phyloP scores from a whole-genome alignment of 2,329 filamentous ascomycete species.

The Thelonectria rubi region DNA sequence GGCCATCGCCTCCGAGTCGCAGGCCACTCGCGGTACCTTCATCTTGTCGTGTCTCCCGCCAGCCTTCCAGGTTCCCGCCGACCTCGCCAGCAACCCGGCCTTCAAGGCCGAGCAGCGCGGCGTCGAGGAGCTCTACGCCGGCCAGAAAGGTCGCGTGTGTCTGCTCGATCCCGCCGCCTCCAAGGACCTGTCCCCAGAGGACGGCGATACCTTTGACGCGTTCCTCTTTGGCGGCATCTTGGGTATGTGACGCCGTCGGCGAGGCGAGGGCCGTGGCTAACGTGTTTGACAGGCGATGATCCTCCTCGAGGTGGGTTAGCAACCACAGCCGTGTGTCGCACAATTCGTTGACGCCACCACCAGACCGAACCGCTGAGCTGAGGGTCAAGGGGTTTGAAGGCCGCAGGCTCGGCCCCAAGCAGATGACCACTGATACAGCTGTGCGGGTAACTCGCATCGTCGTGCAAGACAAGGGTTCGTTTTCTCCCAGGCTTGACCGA shows the following conservation, averaged over 20 bases:
- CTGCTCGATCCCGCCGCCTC: slow-evolving; percentile 87
- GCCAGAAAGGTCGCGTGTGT: slow-evolving; percentile 80
- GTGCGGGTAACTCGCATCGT: slow-evolving; percentile 93
- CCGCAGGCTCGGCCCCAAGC: slow-evolving; percentile 85
- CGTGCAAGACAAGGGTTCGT: slow-evolving; percentile 80
- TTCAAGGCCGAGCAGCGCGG: slow-evolving; percentile 78
- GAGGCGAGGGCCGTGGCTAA: slow-evolving; percentile 23
- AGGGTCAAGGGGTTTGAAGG: slow-evolving; percentile 92
- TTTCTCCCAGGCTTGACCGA: slow-evolving; percentile 14
- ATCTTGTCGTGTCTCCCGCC: slow-evolving; percentile 82
- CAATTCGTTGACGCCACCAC: slow-evolving; percentile 24
- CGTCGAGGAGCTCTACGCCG: slow-evolving; percentile 83
- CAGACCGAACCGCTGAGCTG: slow-evolving; percentile 94
- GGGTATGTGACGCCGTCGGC: slow-evolving; percentile 62
- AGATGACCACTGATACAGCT: slow-evolving; percentile 99
- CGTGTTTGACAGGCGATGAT: slow-evolving; percentile 75
- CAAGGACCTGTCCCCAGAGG: slow-evolving; percentile 83
- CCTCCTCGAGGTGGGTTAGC: slow-evolving; percentile 80
- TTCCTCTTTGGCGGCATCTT: slow-evolving; percentile 97
- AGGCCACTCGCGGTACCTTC: slow-evolving; percentile 72
- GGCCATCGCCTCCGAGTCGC: slow-evolving; percentile 84
- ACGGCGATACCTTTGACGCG: slow-evolving; percentile 83
- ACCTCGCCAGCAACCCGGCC: slow-evolving; percentile 63
- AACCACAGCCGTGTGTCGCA: slow-evolving; percentile 5
- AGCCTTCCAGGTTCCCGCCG: slow-evolving; percentile 70